Base-by-base conservation (phyloP, 2,329 filamentous ascomycete species). In the Cadophora malorum region DNA sequence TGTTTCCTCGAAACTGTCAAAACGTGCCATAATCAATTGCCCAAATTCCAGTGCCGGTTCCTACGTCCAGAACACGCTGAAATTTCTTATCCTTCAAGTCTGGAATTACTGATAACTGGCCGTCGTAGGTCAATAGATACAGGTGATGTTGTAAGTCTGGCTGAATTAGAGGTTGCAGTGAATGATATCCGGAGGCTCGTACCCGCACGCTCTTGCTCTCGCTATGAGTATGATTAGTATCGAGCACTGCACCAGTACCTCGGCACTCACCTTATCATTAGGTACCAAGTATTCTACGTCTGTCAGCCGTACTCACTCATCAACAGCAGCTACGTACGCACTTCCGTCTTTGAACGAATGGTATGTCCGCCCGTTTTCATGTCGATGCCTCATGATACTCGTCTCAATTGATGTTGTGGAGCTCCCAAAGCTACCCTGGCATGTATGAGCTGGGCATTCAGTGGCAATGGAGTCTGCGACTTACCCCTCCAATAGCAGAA, bases 51-150 rank as follows among this genome's bases (percentile, higher is more conserved):
- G 31, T 56, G 2, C 80, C 80, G 0, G 79, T 81, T 31, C 80
- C 79, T 35, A 81, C 73, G 60, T 82, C 80, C 0, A 82, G 75
- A 6, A 81, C 68, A 19, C 69, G 73, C 19, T 76, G 74, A 3
- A 74, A 21, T 4, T 49, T 45, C 14, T 62, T 63, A 3, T 68
- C 63, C 35, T 67, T 59, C 66, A 61, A 49, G 10, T 66, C 31
- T 14, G 67, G 67, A 28, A 55, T 60, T 1, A 70, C 16, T 45
- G 45, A 69, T n/a, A 72, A 52, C 52, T 70, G 66, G 12, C 64
- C 63, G 19, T 69, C 63, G 33, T 63, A 67, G 1, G 41, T 69
- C 21, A 70, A 31, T 4, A 60, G 41, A 28, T 45, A 69, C 6
- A 70, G 5, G 21, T 71, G 70, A 58, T 71, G 68, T 61, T 68